These are phyloP conservation scores for Plenodomus tracheiphilus DNA, from an alignment of 2,329 filamentous ascomycete genomes.

Conservation along the genomic window DNA sequence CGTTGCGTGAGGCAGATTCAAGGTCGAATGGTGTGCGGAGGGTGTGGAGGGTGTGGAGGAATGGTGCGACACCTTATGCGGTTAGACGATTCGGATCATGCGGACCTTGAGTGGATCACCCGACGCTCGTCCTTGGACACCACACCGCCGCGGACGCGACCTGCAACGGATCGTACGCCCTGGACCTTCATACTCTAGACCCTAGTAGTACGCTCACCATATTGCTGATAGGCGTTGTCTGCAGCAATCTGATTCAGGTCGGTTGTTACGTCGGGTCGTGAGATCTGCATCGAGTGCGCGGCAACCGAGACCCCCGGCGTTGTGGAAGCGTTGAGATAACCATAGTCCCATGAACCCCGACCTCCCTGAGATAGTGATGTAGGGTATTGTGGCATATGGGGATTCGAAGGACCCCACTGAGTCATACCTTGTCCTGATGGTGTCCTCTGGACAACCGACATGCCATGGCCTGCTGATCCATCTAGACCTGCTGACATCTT, in stretches of 20 bases:
- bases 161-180: slow-evolving; percentile 10
- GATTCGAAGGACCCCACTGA: slow-evolving; percentile 37
- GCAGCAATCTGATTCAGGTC: slow-evolving; percentile 34
- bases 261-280: slow-evolving; percentile 36
- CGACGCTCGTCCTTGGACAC: slow-evolving; percentile 32
- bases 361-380: slow-evolving; percentile 32
- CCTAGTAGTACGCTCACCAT: slow-evolving; percentile 43
- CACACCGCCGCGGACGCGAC: slow-evolving; percentile 20
- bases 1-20: slow-evolving; percentile 28
- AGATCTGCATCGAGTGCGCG: slow-evolving; percentile 38
- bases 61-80: slow-evolving; percentile 19
- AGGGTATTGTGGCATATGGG: slow-evolving; percentile 41
- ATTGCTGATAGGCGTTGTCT: slow-evolving; percentile 41
- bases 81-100: slow-evolving; percentile 33
- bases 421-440: slow-evolving; percentile 40
- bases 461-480: slow-evolving; percentile 42
- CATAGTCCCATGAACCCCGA: slow-evolving; percentile 44
- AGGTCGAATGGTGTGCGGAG: slow-evolving; percentile 30
- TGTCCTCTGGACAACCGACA: slow-evolving; percentile 39
- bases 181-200: slow-evolving; percentile 26
- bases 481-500: slow-evolving; percentile 45
- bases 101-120: slow-evolving; percentile 39
- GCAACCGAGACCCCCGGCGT: slow-evolving; percentile 29
- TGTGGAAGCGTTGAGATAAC: slow-evolving; percentile 35
- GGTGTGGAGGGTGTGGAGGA: slow-evolving; percentile 26